Evolutionary conservation across 768 basidiomycete species (phyloP), one percentile per base, ranked within the genome.

Genomic region (Macrolepiota fuliginosa): DNA sequence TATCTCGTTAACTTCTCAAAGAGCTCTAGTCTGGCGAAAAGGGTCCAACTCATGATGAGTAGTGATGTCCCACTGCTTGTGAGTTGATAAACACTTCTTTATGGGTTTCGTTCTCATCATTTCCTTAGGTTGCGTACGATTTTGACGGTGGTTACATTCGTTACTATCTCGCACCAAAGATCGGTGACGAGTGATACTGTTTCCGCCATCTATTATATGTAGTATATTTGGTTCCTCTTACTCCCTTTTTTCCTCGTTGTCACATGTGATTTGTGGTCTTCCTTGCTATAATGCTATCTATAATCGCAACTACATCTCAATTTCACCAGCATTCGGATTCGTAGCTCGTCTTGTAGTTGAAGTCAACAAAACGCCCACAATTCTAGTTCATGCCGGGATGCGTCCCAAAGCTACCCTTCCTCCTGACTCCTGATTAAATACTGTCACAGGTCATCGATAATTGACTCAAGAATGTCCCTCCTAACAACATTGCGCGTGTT

Each of bases 1-100:
- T 99, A 98, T 76, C 88, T 98, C 29, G 89, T 92, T 73, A 98
- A 97, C 78, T 98, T 99, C 70, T 86, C 94, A 56, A 98, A 97
- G 82, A 92, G 91, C 64, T 78, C 90, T 1, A 81, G 87, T 32
- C 77, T 99, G 40, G 83, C 86, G 13, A 80, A 78, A 64, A 83
- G 79, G 27, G 94, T 96, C 37, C 84, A 87, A 70, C 82, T 97
- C 24, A 90, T 90, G 83, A 88, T 97, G 88, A 91, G 88, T 74
- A 93, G 91, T 71, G 94, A 96, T 36, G 94, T 96, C 0, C 94
- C 94, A 2, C 78, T 96, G 53, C 81, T 96, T 58, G 92, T 93
- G 50, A 71, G 87, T 78, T 40, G 10, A 17, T 12, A 24, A 39
- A 27, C 46, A 49, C 45, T 12, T 4, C 32, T 2, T 17, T 19